phyloP scores from a whole-genome alignment of 225 moss, liverwort and hornwort genomes.

The Asterella californica region DNA sequence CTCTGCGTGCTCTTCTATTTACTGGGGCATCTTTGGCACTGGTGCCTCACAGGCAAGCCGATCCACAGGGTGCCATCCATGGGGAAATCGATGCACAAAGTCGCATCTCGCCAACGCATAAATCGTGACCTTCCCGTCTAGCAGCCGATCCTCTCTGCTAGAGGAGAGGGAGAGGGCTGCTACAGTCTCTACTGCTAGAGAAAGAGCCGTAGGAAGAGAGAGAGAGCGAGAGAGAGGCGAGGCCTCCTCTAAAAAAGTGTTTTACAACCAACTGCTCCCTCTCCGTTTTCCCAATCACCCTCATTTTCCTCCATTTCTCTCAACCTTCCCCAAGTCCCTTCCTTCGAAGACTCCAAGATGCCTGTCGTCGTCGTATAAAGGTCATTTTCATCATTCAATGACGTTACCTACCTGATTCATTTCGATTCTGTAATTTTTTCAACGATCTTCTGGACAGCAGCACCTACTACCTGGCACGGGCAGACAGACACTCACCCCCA shows the following conservation, averaged over 20 bases:
- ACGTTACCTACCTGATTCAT: conserved; percentile 3
- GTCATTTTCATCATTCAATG: not conserved
- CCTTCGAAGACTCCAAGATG: not conserved
- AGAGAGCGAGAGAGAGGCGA: not conserved
- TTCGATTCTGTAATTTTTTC: not conserved
- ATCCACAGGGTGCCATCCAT: conserved; percentile 21
- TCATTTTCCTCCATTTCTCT: too few relatives aligned
- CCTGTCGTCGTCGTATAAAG: not conserved
- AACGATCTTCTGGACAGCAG: conserved; percentile 15
- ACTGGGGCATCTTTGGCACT: conserved; percentile 23
- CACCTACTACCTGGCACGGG: conserved; percentile 4
- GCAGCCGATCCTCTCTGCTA: conserved; percentile 5
- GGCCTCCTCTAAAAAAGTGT: conserved; percentile 3
- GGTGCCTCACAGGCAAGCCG: conserved; percentile 21
- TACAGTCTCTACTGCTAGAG: too few relatives aligned
- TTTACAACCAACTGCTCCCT: not conserved
- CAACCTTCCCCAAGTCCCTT: too few relatives aligned
- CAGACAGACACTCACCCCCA: not conserved
- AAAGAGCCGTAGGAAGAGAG: not conserved
- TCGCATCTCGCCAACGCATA: conserved; percentile 22
- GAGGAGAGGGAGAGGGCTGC: not conserved
- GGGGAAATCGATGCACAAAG: conserved; percentile 21
- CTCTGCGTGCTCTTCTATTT: conserved; percentile 26
- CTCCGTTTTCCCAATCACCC: not conserved
- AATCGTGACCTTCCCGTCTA: conserved; percentile 22